Percentiles rank a stretch among this genome's conserved stretches.
Conservation (phyloP, 2,329 filamentous ascomycete species). For the Capronia coronata region DNA sequence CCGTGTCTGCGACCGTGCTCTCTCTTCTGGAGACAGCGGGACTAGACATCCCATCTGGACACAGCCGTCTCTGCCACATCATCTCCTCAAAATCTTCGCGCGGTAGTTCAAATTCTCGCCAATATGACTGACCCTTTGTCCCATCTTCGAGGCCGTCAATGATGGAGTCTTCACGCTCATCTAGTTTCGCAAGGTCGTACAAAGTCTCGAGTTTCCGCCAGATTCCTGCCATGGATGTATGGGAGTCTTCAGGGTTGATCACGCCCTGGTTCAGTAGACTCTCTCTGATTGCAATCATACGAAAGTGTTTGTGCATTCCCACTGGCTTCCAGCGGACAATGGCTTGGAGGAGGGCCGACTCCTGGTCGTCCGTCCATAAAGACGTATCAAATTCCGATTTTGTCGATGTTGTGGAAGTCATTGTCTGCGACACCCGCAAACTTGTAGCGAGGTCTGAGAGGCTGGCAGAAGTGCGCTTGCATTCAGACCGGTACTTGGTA, state of each 20-base stretch:
- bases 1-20: constrained; percentile 44
- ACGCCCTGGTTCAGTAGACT: constrained; percentile 74
- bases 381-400: constrained; percentile 5
- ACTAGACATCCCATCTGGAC: constrained; percentile 28
- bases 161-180: constrained; percentile 68
- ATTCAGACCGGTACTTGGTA: too few species aligned
- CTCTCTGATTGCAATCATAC: constrained; percentile 79
- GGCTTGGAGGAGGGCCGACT: constrained; percentile 84
- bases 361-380: constrained; percentile 91
- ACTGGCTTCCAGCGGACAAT: constrained; percentile 96
- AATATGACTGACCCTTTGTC: constrained; percentile 49
- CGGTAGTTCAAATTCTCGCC: constrained; percentile 61
- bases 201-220: constrained; percentile 79
- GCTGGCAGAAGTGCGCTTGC: too few species aligned
- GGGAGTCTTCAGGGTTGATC: constrained; percentile 59
- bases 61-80: constrained; percentile 45
- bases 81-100: constrained; percentile 42
- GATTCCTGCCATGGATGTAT: constrained; percentile 68
- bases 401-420: not conserved
- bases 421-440: not conserved
- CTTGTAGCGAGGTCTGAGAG: not conserved
- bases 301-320: constrained; percentile 90
- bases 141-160: constrained; percentile 48
- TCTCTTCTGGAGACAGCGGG: constrained; percentile 34
- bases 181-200: constrained; percentile 79